These are phyloP conservation scores for Podospora conica DNA, from an alignment of 495 filamentous ascomycete species.

Conservation along the genomic window DNA sequence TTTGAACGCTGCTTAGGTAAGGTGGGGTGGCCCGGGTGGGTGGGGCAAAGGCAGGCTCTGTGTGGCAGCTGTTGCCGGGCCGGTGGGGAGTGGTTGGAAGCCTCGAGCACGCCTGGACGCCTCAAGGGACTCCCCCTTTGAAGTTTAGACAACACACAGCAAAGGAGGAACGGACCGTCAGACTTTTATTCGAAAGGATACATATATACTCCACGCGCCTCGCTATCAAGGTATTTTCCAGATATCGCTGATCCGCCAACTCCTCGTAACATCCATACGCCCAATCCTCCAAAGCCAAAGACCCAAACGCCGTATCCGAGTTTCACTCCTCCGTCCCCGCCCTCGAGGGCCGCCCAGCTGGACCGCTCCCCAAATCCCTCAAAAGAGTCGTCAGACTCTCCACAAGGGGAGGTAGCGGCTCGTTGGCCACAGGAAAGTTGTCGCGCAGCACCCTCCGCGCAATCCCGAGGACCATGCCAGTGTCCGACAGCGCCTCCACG, in stretches of 20 bases:
- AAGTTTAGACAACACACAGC: too few species aligned
- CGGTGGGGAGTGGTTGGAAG: too few species aligned
- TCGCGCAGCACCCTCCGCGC: conserved; percentile 14
- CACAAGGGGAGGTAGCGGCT: conserved; percentile 22
- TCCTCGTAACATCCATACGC: not conserved
- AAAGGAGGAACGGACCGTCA: too few species aligned
- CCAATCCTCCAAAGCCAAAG: not conserved
- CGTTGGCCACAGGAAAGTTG: conserved; percentile 15
- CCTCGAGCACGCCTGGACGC: too few species aligned
- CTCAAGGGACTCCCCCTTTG: too few species aligned
- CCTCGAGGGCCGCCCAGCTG: not conserved
- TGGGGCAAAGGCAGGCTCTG: not conserved
- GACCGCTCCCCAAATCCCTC: conserved; percentile 16
- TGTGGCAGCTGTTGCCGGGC: too few species aligned
- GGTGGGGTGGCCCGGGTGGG: not conserved
- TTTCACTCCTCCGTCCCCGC: not conserved
- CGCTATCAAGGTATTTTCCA: not conserved
- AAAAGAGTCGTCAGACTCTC: conserved; percentile 18
- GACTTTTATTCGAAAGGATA: not conserved
- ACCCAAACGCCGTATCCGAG: not conserved
- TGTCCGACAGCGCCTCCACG: conserved; percentile 11
- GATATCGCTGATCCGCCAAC: not conserved
- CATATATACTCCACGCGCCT: not conserved
- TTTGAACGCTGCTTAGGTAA: not conserved
- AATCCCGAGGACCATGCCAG: conserved; percentile 5